A percentile compares a stretch with the other conserved stretches of the same genome.
phyloP scores from a whole-genome alignment of 2,329 filamentous ascomycete species.

The Rachicladosporium sp. region DNA sequence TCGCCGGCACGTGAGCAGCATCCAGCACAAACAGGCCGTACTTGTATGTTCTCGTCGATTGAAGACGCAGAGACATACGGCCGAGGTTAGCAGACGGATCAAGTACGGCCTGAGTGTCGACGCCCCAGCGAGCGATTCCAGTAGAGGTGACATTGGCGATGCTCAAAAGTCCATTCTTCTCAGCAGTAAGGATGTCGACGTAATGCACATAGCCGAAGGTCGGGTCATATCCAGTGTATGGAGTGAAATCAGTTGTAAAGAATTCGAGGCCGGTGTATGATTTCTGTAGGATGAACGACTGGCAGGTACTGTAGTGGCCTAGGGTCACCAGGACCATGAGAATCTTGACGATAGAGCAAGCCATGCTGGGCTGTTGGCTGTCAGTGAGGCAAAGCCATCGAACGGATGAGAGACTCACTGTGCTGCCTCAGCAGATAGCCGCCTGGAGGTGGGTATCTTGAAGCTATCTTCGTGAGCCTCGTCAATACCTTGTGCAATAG shows the following conservation, averaged over 20 bases:
- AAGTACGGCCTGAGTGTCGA: conserved; percentile 14
- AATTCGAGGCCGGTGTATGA: conserved; percentile 29
- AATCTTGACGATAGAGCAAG: not conserved
- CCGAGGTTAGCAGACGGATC: conserved; percentile 22
- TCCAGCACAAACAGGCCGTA: conserved; percentile 37
- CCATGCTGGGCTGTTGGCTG: conserved; percentile 1
- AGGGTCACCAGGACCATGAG: not conserved
- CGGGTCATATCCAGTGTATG: conserved; percentile 13
- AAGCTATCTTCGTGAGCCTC: too few species aligned
- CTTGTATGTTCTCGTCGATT: conserved; percentile 33
- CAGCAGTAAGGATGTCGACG: conserved; percentile 24
- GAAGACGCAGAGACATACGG: conserved; percentile 34
- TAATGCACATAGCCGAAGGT: conserved; percentile 25
- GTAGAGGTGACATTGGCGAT: conserved; percentile 9
- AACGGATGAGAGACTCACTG: too few species aligned
- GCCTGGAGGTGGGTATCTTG: too few species aligned
- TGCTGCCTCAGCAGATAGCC: too few species aligned
- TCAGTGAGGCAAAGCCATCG: too few species aligned
- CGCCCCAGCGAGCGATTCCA: conserved; percentile 11
- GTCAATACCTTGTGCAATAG: too few species aligned
- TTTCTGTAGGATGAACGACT: conserved; percentile 24
- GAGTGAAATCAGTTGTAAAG: conserved; percentile 11
- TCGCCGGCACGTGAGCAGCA: conserved; percentile 38
- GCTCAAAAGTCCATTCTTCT: conserved; percentile 17
- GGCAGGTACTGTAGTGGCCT: not conserved